Evolutionary conservation across 495 filamentous ascomycete species (phyloP), one percentile per base, ranked within the genome.

Genomic region (Penicillium argentinense): DNA sequence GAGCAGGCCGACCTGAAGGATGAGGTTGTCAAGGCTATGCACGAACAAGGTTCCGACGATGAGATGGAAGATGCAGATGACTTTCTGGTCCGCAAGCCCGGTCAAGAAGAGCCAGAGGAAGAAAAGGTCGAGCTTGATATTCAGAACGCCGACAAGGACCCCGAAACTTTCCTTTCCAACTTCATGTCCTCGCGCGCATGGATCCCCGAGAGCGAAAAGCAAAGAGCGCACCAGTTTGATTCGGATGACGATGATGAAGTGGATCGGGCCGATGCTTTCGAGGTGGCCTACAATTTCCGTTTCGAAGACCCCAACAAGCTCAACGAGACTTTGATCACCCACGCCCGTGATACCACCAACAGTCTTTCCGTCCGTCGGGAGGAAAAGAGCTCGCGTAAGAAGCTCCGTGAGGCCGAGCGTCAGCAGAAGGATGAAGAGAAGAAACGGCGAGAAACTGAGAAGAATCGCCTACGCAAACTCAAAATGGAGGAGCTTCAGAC

Each of bases 261-360:
- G 38, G 74, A 81, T 11, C 78, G 83, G 19, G 91, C 92, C 25
- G 93, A 98, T 19, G 80, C 80, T 21, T 91, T 90, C 53, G 93
- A 98, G 63, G 78, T 85, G 42, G 91, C 90, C n/a, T 98, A 95
- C 72, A 98, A 98, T 66, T 73, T 96, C 66, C 87, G 93, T 18
- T 98, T 98, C 57, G 93, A 98, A 59, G 87, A 98, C 56, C 90
- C 93, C 1, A 77, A 75, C 54, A 86, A 83, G 51, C 79, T 86
- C 49, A 95, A 96, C 53, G 88, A 95, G 58, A 81, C 85, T 40
- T 63, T 97, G 2, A 81, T 84, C 49, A 89, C 92, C 8, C 92
- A 96, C 66, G 83, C 91, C 43, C 83, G 93, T 80, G 89, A 95
- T 60, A 75, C 86, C 21, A 85, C 85, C 29, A 84, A 84, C 30